Base-by-base conservation (phyloP, 192 early-diverging fungal species). In the Phycomyces blakesleeanus region DNA sequence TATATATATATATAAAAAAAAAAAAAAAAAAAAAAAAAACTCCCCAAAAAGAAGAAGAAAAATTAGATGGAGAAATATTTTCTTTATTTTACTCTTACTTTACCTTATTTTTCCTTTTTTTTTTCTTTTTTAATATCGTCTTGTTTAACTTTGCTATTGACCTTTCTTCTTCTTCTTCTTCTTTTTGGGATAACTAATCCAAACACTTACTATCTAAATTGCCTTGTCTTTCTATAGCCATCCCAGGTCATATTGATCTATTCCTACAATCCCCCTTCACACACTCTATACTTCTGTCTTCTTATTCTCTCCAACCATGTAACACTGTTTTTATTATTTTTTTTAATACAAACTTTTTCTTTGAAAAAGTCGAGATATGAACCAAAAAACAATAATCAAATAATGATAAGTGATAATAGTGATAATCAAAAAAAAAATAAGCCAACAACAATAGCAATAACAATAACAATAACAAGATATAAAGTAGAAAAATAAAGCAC, bases 271-370 rank as follows among this genome's bases (percentile, higher is more conserved):
- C 7, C 29, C 29, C 29, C 29, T 34, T 5, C 29, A 34, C 29
- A 2, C 29, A 34, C 29, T 34, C 29, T 34, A 34, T 34, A 34
- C 7, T 7, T 55, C 29, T 55, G 10, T 55, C n/a, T 27, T 47
- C 44, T 47, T n/a, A 14, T 47, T 47, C 8, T 27, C 54, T 29
- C 16, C 26, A 55, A 26, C 34, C 29, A 61, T 61, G 59, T 61
- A 61, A 61, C 50, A 47, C 44, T 47, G 44, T 47, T 47, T 47
- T 47, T 27, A 25, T 61, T 61, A 51, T 25, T 61, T 51, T 20
- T 27, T 21, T 49, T 61, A 61, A 61, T 61, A 61, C 49, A 61
- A 34, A 61, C 47, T 34, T 37, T 61, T 9, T 51, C 37, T 61
- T 51, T 50, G 18, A 34, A 34, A 34, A 34, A 34, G 29, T 34